phyloP scores from a whole-genome alignment of 768 basidiomycete species.

The Leccinum arenicola region DNA sequence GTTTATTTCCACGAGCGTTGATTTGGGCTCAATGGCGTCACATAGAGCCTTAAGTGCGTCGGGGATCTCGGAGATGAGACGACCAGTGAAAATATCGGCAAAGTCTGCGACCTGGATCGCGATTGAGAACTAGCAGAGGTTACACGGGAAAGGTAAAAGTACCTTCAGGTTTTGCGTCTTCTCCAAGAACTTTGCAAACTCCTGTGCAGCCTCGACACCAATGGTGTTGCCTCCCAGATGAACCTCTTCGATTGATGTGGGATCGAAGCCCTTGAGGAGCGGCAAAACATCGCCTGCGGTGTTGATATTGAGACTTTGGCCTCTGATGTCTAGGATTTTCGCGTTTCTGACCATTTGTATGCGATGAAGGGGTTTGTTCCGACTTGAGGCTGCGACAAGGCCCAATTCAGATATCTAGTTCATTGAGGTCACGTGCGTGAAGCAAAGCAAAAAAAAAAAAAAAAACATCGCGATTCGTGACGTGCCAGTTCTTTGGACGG shows the following conservation, averaged over 20 bases:
- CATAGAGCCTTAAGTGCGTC: slow-evolving; percentile 85
- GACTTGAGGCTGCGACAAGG: background rate
- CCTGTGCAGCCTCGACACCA: slow-evolving; percentile 85
- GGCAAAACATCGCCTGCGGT: slow-evolving; percentile 73
- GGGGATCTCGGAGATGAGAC: slow-evolving; percentile 94
- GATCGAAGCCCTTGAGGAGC: slow-evolving; percentile 62
- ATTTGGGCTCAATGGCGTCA: slow-evolving; percentile 77
- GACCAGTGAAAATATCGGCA: slow-evolving; percentile 96
- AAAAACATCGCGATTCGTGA: background rate
- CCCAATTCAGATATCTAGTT: slow-evolving; percentile 3
- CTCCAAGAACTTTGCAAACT: slow-evolving; percentile 75
- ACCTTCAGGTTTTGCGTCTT: slow-evolving; percentile 72
- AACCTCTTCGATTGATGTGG: slow-evolving; percentile 74
- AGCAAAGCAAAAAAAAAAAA: no score
- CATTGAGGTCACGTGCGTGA: no score
- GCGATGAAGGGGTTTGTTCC: background rate
- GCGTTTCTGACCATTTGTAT: slow-evolving; percentile 17
- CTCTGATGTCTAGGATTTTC: slow-evolving; percentile 30
- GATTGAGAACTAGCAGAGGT: slow-evolving; percentile 1
- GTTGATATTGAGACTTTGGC: slow-evolving; percentile 65
- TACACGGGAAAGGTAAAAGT: background rate
- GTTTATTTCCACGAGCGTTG: slow-evolving; percentile 81
- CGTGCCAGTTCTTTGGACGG: background rate
- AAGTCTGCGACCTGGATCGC: slow-evolving; percentile 83
- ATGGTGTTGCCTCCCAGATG: slow-evolving; percentile 93